Percentiles rank a stretch among this genome's conserved stretches.
Conservation (phyloP, 2,329 filamentous ascomycete genomes). For the Curvularia hawaiiensis region DNA sequence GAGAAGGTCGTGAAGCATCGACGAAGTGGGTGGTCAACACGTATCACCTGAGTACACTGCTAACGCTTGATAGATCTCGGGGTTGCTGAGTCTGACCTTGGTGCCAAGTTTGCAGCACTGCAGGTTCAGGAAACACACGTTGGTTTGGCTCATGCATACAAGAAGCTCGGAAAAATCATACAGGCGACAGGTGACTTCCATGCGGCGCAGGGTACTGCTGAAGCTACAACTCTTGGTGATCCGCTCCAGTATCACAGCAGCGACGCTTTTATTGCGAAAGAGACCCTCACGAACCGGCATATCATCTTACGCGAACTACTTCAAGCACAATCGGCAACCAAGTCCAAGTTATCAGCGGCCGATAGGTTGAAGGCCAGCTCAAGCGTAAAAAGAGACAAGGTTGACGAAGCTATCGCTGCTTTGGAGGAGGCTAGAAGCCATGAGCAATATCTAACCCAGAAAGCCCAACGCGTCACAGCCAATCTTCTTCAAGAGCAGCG, state of each 20-base stretch:
- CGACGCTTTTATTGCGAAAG: constrained; percentile 97
- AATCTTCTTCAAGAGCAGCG: constrained; percentile 89
- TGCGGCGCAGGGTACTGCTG: constrained; percentile 92
- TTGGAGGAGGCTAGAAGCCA: constrained; percentile 85
- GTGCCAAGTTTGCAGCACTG: constrained; percentile 86
- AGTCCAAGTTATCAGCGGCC: constrained; percentile 81
- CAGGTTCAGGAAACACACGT: constrained; percentile 88
- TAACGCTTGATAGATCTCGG: constrained; percentile 71
- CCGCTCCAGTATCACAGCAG: constrained; percentile 93
- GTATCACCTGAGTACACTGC: background rate
- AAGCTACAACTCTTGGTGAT: constrained; percentile 93
- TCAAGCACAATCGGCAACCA: constrained; percentile 85
- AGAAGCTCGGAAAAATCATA: constrained; percentile 91
- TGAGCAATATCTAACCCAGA: constrained; percentile 81
- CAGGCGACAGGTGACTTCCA: constrained; percentile 95
- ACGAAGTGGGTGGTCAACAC: constrained; percentile 66
- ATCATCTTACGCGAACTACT: constrained; percentile 92
- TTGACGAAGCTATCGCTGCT: constrained; percentile 92
- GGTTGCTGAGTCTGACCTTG: constrained; percentile 89
- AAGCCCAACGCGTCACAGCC: constrained; percentile 85
- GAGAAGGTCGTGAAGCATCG: constrained; percentile 92
- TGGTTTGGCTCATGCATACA: constrained; percentile 86
- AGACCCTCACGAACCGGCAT: constrained; percentile 96
- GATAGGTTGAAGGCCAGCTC: constrained; percentile 87
- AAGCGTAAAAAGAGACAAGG: constrained; percentile 90